A percentile compares a stretch with the other conserved stretches of the same genome.
Conservation (phyloP, 2,329 filamentous ascomycete species). For the Paracoccidioides brasiliensis region DNA sequence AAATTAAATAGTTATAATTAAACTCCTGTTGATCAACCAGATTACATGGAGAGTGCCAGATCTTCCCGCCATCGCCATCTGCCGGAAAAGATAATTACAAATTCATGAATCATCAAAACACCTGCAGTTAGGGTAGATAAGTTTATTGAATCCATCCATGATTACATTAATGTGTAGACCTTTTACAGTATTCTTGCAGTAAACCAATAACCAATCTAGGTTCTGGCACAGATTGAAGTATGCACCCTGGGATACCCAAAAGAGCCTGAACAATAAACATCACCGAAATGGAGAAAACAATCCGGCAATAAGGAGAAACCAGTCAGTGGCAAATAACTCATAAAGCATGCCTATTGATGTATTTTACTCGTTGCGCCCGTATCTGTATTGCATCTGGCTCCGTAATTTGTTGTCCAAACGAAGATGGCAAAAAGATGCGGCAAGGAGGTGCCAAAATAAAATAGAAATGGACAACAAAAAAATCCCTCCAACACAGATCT, state of each 20-base stretch:
- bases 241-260: not conserved
- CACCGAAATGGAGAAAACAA: not conserved
- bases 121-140: too few relatives aligned
- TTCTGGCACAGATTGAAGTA: too few relatives aligned
- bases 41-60: too few relatives aligned
- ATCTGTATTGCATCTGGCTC: not conserved
- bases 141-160: too few relatives aligned
- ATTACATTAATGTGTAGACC: too few relatives aligned
- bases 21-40: too few relatives aligned
- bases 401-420: not conserved
- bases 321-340: not conserved
- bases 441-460: not conserved
- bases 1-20: too few relatives aligned
- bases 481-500: not conserved
- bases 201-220: too few relatives aligned
- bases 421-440: not conserved
- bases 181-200: too few relatives aligned
- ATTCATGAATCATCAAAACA: too few relatives aligned
- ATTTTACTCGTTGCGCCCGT: not conserved
- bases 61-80: too few relatives aligned
- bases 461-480: not conserved
- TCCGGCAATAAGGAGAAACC: not conserved
- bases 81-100: too few relatives aligned
- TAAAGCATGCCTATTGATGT: not conserved
- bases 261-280: not conserved